A percentile compares a stretch with the other conserved stretches of the same genome.
These are phyloP conservation scores for Neonothopanus nambi DNA, from an alignment of 1,284 basidiomycete species.

Conservation along the genomic window DNA sequence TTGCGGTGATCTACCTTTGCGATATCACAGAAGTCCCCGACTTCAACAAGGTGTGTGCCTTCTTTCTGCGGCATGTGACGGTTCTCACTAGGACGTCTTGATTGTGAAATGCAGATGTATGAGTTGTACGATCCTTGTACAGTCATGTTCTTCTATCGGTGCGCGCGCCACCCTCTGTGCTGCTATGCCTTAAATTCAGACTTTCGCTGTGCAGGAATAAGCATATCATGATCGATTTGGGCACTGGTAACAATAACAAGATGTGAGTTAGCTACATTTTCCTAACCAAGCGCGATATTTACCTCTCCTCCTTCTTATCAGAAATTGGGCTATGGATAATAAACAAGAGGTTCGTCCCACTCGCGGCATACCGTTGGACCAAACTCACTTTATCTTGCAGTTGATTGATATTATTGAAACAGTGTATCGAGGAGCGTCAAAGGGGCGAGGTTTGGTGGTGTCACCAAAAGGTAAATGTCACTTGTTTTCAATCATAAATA, in stretches of 20 bases:
- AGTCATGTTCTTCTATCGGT: constrained; percentile 98
- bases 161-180: constrained; percentile 25
- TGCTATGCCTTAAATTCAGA: constrained; percentile 9
- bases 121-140: constrained; percentile 95
- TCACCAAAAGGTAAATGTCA: constrained; percentile 80
- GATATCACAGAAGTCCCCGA: constrained; percentile 98
- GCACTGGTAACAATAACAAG: constrained; percentile 99
- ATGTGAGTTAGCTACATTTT: constrained; percentile 61
- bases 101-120: constrained; percentile 84
- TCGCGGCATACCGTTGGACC: not conserved
- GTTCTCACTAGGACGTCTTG: not conserved
- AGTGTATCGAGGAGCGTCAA: constrained; percentile 96
- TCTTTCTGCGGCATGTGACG: not conserved
- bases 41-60: constrained; percentile 87
- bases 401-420: constrained; percentile 98
- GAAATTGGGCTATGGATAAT: constrained; percentile 97
- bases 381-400: constrained; percentile 39
- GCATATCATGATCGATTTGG: constrained; percentile 99
- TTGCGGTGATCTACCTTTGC: constrained; percentile 93
- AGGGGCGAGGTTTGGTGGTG: constrained; percentile 97
- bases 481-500: not conserved
- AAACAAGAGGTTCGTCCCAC: constrained; percentile 81
- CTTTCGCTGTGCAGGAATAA: constrained; percentile 70
- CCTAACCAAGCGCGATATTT: not conserved
- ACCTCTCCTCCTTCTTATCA: constrained; percentile 29